Base-by-base conservation (phyloP, 768 basidiomycete genomes). In the Amanita pallidorosea region DNA sequence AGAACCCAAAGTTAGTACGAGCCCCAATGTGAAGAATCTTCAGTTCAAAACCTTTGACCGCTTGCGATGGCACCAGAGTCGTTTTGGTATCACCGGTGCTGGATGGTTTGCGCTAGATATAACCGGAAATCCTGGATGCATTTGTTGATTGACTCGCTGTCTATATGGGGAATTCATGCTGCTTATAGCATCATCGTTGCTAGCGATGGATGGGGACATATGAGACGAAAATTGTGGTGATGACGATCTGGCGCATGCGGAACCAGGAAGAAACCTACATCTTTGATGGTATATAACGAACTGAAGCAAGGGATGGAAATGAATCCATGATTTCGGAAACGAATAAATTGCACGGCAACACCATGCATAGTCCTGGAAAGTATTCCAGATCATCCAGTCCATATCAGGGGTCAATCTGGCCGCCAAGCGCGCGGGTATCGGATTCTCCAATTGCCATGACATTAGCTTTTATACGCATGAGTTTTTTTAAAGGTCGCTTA, bases 321-420 rank as follows among this genome's bases (percentile, higher is more conserved):
- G 49, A 58, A 58, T 57, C 54, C 56, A 55, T 52, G 57, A 58
- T 55, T 57, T 17, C 40, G 57, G 61, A 63, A 60, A 58, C 60
- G 62, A 65, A 65, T 53, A 58, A 65, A 65, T 53, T 59, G 65
- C 59, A 55, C 58, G 59, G 57, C 58, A 62, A 60, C 56, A 55
- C 61, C 63, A 68, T 64, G 65, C 67, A 69, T 63, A 63, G 66
- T 71, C 73, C 69, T 71, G 68, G 71, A 71, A n/a, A 71, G 64
- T 64, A 64, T 68, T 67, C 67, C 69, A 72, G 67, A 70, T 70
- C 69, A 61, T 56, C 51, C 58, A 58, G 53, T 62, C 67, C 66
- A 68, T 61, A 72, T 72, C 67, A 68, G 65, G 69, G 65, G 63
- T 62, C 63, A 65, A 67, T 67, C 63, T 64, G 55, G 62, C 55